Evolutionary conservation across 305 asterid species (phyloP).

Genomic region (Galium porrigens): DNA sequence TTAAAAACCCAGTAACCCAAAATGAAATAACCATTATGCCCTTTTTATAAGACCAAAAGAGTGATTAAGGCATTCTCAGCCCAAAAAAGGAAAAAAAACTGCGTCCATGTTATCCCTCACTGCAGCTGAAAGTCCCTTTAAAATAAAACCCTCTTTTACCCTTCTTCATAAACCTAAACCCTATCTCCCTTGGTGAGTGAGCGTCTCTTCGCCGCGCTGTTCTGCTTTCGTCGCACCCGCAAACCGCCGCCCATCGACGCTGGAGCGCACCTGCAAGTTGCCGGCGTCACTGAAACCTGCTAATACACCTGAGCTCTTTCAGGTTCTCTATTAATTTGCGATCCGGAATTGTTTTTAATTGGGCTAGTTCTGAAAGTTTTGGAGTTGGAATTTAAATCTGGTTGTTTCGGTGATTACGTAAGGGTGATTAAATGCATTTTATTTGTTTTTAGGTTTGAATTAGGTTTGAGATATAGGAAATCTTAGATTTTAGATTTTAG

Average conservation of each 20-base stretch:
- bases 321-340: neutral
- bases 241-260: neutral
- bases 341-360: neutral
- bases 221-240: neutral
- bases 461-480: neutral
- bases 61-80: too few species aligned
- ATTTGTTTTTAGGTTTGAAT: neutral
- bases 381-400: neutral
- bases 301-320: slow-evolving; percentile 1
- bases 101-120: too few species aligned
- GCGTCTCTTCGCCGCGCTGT: too few species aligned
- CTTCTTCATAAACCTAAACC: slow-evolving; percentile 15
- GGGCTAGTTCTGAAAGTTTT: neutral
- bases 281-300: neutral
- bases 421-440: neutral
- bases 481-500: neutral
- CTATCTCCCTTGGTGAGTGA: neutral
- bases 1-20: too few species aligned
- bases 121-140: neutral
- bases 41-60: too few species aligned
- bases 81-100: too few species aligned
- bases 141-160: neutral
- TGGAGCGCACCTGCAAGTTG: neutral
- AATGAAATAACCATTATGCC: too few species aligned
- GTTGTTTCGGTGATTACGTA: neutral